phyloP scores from a whole-genome alignment of 2,329 filamentous ascomycete genomes.

The Periconia sp. region DNA sequence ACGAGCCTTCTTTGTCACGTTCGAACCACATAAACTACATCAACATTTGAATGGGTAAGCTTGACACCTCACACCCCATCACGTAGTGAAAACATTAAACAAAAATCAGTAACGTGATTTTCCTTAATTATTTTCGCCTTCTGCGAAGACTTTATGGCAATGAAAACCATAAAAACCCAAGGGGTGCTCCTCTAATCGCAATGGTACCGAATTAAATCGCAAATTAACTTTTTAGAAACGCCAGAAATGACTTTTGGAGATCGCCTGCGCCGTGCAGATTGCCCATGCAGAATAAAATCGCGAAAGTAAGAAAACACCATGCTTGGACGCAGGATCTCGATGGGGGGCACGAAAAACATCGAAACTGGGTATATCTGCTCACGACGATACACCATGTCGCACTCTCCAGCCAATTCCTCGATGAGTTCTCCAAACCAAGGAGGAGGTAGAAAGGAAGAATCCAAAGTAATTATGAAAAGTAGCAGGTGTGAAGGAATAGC shows the following conservation, averaged over 20 bases:
- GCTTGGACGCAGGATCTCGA: conserved; percentile 23
- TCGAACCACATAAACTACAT: too few relatives aligned
- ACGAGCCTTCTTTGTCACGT: neutral
- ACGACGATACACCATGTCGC: conserved; percentile 15
- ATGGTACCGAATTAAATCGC: too few relatives aligned
- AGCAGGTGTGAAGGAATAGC: neutral
- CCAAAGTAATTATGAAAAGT: neutral
- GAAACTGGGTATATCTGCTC: conserved; percentile 9
- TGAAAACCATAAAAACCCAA: neutral
- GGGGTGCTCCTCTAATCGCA: too few relatives aligned
- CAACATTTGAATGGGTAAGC: neutral
- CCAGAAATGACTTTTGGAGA: conserved; percentile 7
- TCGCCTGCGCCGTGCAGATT: conserved; percentile 18
- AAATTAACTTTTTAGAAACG: neutral
- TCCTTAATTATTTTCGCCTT: neutral
- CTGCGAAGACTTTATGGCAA: neutral
- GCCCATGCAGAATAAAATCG: conserved; percentile 28
- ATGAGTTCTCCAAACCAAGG: neutral
- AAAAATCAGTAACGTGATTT: neutral
- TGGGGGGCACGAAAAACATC: conserved; percentile 8
- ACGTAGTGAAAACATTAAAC: neutral
- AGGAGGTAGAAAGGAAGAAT: neutral
- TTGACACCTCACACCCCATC: neutral
- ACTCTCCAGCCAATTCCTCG: conserved; percentile 14
- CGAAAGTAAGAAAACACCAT: conserved; percentile 34